phyloP scores from a whole-genome alignment of 306 rosid species.

The Biancaea sappan region DNA sequence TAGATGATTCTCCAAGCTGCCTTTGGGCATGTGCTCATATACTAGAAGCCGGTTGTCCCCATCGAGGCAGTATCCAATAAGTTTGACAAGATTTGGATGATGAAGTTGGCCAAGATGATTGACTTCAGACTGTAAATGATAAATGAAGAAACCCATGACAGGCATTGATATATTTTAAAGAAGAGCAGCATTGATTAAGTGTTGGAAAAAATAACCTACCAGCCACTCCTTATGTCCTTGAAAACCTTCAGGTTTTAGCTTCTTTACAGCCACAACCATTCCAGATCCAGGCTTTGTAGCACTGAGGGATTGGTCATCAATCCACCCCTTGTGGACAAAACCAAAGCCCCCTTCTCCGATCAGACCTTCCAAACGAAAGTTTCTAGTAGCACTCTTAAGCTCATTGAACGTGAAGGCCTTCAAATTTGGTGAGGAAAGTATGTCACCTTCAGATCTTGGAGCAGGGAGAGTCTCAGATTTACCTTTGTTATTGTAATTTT shows the following conservation, averaged over 20 bases:
- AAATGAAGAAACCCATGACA: constrained; percentile 32
- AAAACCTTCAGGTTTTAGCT: constrained; percentile 87
- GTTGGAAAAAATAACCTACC: constrained; percentile 45
- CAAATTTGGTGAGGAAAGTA: constrained; percentile 73
- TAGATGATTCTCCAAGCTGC: constrained; percentile 90
- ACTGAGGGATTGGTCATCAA: constrained; percentile 49
- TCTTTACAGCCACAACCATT: constrained; percentile 82
- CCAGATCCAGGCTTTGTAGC: constrained; percentile 58
- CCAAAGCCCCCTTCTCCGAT: constrained; percentile 95
- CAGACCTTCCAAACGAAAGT: constrained; percentile 63
- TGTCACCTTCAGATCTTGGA: constrained; percentile 84
- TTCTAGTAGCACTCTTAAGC: constrained; percentile 73
- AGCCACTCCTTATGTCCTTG: constrained; percentile 98
- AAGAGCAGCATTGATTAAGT: neutral
- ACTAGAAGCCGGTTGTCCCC: constrained; percentile 88
- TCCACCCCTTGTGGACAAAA: constrained; percentile 78
- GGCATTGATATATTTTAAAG: constrained; percentile 13
- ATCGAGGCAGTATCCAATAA: constrained; percentile 81
- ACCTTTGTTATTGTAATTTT: neutral
- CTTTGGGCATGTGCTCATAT: constrained; percentile 83
- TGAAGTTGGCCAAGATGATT: constrained; percentile 83
- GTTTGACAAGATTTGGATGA: constrained; percentile 92
- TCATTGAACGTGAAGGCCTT: constrained; percentile 70
- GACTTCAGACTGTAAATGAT: constrained; percentile 73
- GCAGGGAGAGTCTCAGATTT: constrained; percentile 53